Conservation (phyloP, 1,284 basidiomycete genomes). For the Porogramme epimiltina region DNA sequence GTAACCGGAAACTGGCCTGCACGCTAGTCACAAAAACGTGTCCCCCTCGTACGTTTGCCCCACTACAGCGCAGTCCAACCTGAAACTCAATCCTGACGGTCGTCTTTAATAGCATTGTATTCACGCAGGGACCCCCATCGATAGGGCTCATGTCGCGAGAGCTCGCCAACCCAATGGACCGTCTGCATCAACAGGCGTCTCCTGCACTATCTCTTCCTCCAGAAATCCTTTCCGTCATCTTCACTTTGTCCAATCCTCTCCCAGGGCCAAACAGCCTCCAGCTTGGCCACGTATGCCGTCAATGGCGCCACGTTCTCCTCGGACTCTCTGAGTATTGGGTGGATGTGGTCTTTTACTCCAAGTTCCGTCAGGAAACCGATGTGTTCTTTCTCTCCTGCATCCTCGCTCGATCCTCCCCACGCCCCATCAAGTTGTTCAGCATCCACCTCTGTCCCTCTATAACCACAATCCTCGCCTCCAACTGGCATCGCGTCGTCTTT, state of each 20-base stretch:
- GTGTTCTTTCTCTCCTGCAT: neutral
- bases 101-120: no score
- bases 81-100: no score
- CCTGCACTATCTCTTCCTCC: neutral
- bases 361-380: neutral
- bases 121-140: no score
- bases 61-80: no score
- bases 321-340: neutral
- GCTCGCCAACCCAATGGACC: no score
- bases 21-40: no score
- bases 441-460: neutral
- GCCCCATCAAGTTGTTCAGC: neutral
- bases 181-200: no score
- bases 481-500: neutral
- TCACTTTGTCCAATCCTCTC: neutral
- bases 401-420: neutral
- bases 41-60: no score
- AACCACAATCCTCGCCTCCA: neutral
- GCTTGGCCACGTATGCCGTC: neutral
- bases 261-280: neutral
- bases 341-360: neutral
- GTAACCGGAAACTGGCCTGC: no score
- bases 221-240: neutral
- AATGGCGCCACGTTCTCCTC: neutral
- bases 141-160: no score